phyloP scores from a whole-genome alignment of 805 yeast species.

The Lipomyces starkeyi region DNA sequence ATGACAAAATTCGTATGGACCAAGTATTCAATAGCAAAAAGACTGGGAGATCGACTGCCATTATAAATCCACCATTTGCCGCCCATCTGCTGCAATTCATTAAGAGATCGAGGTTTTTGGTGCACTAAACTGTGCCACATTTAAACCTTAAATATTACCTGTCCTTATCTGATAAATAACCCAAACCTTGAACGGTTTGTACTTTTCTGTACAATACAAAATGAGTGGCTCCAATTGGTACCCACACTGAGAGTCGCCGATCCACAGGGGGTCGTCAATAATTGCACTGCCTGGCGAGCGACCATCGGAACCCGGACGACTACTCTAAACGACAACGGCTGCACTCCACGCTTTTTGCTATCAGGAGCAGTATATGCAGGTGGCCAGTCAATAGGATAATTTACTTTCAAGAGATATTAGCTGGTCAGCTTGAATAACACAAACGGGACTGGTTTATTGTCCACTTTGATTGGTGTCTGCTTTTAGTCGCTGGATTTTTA shows the following conservation, averaged over 20 bases:
- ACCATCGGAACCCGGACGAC: too few relatives aligned
- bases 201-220: neutral
- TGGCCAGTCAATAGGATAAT: neutral
- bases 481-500: neutral
- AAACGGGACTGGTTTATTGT: neutral
- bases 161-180: neutral
- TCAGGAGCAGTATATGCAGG: neutral
- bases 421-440: neutral
- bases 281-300: neutral
- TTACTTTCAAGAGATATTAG: neutral
- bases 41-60: too few relatives aligned
- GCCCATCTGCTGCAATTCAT: too few relatives aligned
- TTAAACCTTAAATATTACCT: neutral
- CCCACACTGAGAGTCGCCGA: too few relatives aligned
- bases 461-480: neutral
- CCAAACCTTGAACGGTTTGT: neutral
- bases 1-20: too few relatives aligned
- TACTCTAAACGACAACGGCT: too few relatives aligned
- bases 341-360: neutral
- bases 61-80: too few relatives aligned
- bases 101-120: neutral
- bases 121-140: neutral
- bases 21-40: too few relatives aligned
- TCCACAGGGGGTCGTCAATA: neutral
- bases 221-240: too few relatives aligned